These are phyloP conservation scores for Fusarium chaquense DNA, from an alignment of 2,329 filamentous ascomycete species.

Conservation along the genomic window DNA sequence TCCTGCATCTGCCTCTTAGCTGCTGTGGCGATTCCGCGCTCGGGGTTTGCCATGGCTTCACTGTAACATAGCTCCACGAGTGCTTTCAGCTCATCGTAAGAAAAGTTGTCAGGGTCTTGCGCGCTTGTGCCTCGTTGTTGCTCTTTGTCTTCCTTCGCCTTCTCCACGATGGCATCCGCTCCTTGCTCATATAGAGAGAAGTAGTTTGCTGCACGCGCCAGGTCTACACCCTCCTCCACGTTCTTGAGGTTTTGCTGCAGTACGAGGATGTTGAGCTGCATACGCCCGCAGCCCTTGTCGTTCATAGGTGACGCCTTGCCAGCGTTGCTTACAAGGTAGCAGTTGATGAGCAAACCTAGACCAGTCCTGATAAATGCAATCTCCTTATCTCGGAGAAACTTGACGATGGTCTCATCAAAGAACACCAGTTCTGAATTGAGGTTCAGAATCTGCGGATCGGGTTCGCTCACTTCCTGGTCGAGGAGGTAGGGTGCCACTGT, in stretches of 20 bases:
- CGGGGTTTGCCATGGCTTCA: slow-evolving; percentile 73
- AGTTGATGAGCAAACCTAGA: slow-evolving; percentile 81
- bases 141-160: slow-evolving; percentile 65
- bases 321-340: slow-evolving; percentile 79
- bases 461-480: slow-evolving; percentile 80
- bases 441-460: slow-evolving; percentile 82
- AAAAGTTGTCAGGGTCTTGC: slow-evolving; percentile 62
- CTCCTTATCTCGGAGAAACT: slow-evolving; percentile 78
- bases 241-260: slow-evolving; percentile 97
- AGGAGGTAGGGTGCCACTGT: slow-evolving; percentile 71
- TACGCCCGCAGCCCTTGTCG: slow-evolving; percentile 80
- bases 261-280: slow-evolving; percentile 94
- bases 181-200: slow-evolving; percentile 76
- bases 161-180: slow-evolving; percentile 72
- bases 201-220: slow-evolving; percentile 74
- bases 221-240: slow-evolving; percentile 77
- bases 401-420: slow-evolving; percentile 85
- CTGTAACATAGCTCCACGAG: slow-evolving; percentile 76
- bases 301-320: slow-evolving; percentile 85
- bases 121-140: slow-evolving; percentile 52
- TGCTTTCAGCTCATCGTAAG: slow-evolving; percentile 74
- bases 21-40: slow-evolving; percentile 74
- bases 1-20: slow-evolving; percentile 78
- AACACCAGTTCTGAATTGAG: slow-evolving; percentile 87
- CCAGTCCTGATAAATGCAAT: slow-evolving; percentile 81